A percentile compares a stretch with the other conserved stretches of the same genome.
phyloP scores from a whole-genome alignment of 129 eudicot species.

The Dittrichia graveolens region DNA sequence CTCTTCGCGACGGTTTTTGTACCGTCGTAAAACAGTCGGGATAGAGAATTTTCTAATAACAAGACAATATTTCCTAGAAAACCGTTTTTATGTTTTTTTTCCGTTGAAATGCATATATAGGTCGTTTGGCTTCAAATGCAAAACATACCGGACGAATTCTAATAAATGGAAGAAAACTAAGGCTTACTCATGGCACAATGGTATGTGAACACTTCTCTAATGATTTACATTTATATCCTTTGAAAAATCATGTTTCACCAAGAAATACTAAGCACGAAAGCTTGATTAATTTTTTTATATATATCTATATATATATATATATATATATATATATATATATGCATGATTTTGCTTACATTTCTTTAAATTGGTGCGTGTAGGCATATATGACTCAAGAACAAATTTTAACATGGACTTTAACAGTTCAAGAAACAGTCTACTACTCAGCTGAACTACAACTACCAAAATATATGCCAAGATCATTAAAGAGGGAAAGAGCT shows the following conservation, averaged over 20 bases:
- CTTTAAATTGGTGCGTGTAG: slow-evolving; percentile 29
- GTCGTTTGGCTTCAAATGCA: slow-evolving; percentile 55
- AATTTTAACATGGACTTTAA: slow-evolving; percentile 61
- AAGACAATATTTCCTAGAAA: background rate
- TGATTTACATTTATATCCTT: background rate
- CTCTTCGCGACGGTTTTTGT: too few relatives aligned
- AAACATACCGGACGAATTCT: slow-evolving; percentile 54
- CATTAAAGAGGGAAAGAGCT: slow-evolving; percentile 63
- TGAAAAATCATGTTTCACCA: too few relatives aligned
- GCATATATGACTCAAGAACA: slow-evolving; percentile 84
- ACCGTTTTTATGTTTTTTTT: background rate
- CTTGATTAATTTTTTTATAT: too few relatives aligned
- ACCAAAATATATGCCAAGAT: slow-evolving; percentile 55
- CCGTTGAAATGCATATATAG: slow-evolving; percentile 28
- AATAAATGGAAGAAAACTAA: slow-evolving; percentile 63
- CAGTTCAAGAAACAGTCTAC: slow-evolving; percentile 73
- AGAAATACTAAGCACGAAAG: background rate
- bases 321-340: too few relatives aligned
- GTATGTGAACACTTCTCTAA: slow-evolving; percentile 31
- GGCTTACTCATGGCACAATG: slow-evolving; percentile 69
- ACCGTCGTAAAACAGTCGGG: too few relatives aligned
- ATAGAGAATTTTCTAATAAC: too few relatives aligned
- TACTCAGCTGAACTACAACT: slow-evolving; percentile 81
- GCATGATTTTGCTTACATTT: background rate
- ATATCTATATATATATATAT: too few relatives aligned